Base-by-base conservation (phyloP, 306 rosid species). In the Echinosophora koreensis region DNA sequence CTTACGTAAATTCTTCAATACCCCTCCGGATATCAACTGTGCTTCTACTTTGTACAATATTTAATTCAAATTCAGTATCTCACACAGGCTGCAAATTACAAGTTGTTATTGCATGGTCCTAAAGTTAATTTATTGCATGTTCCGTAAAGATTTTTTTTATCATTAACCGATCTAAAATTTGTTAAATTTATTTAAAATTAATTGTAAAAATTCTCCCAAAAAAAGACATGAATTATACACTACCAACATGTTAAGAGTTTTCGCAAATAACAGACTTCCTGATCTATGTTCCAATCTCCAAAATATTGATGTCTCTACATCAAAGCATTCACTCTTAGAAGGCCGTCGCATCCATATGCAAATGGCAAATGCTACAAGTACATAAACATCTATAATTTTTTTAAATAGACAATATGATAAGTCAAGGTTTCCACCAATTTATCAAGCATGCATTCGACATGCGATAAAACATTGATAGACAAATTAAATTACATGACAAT, bases 281-380 rank as follows among this genome's bases (percentile, higher is more conserved):
- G 9, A 50, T 50, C 34, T 17, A 51, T 17, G 50, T 17, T 34
- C 49, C n/a, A 0, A 50, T 32, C 61, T 51, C 30, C 9, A 50
- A 28, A 51, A 50, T 35, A 30, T 32, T 69, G 63, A 69, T 51
- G 5, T 2, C 49, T 17, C 64, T 10, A 37, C 65, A 18, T 55
- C 11, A 71, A 54, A 17, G 59, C 59, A 16, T 18, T n/a, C 65
- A 17, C 66, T 52, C 14, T 22, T 22, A 22, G 22, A 22, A 71
- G 76, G 37, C 37, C 18, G 60, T 22, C 22, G 22, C 18, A 71
- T 1, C 52, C 13, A 71, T 38, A 55, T 17, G 76, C 65, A 54
- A 71, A 55, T 55, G 54, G 27, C 22, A 22, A 22, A 22, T 22
- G 22, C 22, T 34, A 70, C 50, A 51, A 5, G 18, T 46, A 44